Evolutionary conservation across 257 asterid genomes (phyloP).

Genomic region (Forsythia viridissima): DNA sequence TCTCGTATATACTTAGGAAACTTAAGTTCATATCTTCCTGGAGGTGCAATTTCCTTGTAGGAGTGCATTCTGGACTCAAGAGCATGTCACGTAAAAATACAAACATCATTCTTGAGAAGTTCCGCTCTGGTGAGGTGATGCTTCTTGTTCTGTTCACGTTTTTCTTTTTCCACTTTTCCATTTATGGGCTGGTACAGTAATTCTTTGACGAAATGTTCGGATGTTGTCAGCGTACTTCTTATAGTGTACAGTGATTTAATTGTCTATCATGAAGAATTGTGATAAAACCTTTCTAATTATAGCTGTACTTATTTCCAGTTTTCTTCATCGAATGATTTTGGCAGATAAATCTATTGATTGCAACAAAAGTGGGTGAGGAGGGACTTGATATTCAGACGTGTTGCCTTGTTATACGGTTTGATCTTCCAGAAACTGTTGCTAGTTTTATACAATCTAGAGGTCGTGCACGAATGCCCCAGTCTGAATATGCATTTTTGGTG

Average conservation of each 20-base stretch:
- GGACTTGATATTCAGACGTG: conserved; percentile 99
- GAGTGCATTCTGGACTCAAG: conserved; percentile 73
- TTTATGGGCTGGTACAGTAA: not conserved
- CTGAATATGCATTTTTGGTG: conserved; percentile 91
- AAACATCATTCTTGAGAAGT: conserved; percentile 68
- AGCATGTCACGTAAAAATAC: conserved; percentile 68
- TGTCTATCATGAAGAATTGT: conserved; percentile 12
- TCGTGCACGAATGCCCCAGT: conserved; percentile 95
- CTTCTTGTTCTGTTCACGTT: conserved; percentile 16
- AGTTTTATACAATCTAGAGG: conserved; percentile 99
- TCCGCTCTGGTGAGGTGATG: conserved; percentile 92
- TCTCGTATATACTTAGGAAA: conserved; percentile 60
- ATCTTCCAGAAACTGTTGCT: conserved; percentile 97
- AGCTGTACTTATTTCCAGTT: conserved; percentile 15
- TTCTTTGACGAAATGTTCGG: conserved; percentile 11
- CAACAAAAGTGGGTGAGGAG: conserved; percentile 99
- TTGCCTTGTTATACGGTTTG: conserved; percentile 97
- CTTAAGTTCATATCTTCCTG: conserved; percentile 71
- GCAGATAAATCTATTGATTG: conserved; percentile 92
- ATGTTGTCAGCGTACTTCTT: conserved; percentile 8
- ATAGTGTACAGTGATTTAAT: conserved; percentile 15
- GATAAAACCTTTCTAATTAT: not conserved
- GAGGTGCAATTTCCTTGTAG: conserved; percentile 89
- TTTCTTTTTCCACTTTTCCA: conserved; percentile 16
- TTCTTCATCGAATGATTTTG: conserved; percentile 28